A percentile compares a stretch with the other conserved stretches of the same genome.
These are phyloP conservation scores for Ammopiptanthus mongolicus DNA, from an alignment of 306 rosid genomes.

Conservation along the genomic window DNA sequence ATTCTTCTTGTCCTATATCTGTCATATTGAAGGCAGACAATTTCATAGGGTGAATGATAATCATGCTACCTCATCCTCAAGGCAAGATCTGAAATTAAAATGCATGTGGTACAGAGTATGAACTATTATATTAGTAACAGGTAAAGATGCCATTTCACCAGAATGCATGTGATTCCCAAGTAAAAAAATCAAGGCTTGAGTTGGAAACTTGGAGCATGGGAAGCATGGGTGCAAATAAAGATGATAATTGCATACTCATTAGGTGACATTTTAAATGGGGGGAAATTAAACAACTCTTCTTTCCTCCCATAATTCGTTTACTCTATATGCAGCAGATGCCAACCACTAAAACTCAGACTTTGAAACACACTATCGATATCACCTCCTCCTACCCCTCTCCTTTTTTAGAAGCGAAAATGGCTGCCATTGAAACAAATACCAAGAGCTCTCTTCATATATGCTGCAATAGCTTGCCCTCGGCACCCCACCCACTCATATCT, in stretches of 20 bases:
- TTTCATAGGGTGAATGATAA: slow-evolving; percentile 7
- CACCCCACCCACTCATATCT: slow-evolving; percentile 27
- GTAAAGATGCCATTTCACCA: slow-evolving; percentile 8
- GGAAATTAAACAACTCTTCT: background rate
- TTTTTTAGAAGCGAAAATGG: slow-evolving; percentile 22
- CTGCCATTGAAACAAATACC: slow-evolving; percentile 13
- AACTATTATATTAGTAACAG: slow-evolving; percentile 2
- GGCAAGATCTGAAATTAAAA: slow-evolving; percentile 3
- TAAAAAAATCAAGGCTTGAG: background rate
- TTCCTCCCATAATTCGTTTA: no score
- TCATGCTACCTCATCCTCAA: background rate
- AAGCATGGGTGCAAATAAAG: background rate
- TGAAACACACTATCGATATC: background rate
- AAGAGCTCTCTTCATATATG: slow-evolving; percentile 25
- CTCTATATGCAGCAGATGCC: background rate
- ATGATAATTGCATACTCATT: background rate
- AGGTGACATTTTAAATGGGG: background rate
- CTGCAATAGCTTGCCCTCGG: slow-evolving; percentile 26
- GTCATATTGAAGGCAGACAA: slow-evolving; percentile 12
- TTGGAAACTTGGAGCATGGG: background rate
- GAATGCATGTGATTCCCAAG: background rate
- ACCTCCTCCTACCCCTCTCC: background rate
- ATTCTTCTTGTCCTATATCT: background rate
- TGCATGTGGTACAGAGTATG: background rate
- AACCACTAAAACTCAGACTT: background rate